Conservation (phyloP, 306 rosid genomes). For the Pachyrhizus erosus region DNA sequence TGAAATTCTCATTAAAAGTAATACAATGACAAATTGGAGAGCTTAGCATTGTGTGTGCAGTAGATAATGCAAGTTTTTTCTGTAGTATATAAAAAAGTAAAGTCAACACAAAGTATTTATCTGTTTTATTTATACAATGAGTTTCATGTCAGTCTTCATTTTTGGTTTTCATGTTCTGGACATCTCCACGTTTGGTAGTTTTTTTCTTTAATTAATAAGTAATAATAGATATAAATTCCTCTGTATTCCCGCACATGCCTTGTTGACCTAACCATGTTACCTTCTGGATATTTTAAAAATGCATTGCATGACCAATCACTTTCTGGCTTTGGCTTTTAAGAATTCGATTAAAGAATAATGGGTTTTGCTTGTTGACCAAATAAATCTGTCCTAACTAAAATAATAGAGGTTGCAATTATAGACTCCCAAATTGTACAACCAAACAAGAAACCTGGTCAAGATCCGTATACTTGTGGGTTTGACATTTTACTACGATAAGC, state of each 20-base stretch:
- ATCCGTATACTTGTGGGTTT: conserved; percentile 46
- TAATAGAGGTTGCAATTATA: conserved; percentile 26
- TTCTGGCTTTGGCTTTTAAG: conserved; percentile 56
- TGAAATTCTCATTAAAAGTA: no score
- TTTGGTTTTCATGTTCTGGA: background rate
- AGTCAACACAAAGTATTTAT: background rate
- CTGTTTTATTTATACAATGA: background rate
- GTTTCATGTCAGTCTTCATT: background rate
- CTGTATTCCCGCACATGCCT: conserved; percentile 67
- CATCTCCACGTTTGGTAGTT: conserved; percentile 16
- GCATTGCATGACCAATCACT: conserved; percentile 60
- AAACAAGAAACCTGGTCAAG: conserved; percentile 51
- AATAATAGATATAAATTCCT: conserved; percentile 19
- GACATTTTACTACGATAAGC: conserved; percentile 34
- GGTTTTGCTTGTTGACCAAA: conserved; percentile 64
- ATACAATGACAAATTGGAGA: no score
- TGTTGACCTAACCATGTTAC: conserved; percentile 85
- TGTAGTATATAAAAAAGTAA: no score
- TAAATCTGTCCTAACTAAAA: conserved; percentile 38
- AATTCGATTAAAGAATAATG: conserved; percentile 32
- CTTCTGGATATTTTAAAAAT: conserved; percentile 44
- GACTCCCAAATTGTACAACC: conserved; percentile 34
- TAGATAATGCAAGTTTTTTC: no score
- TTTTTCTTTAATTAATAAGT: conserved; percentile 26
- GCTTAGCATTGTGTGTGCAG: no score